Conservation (phyloP, 805 yeast species). For the Yamadazyma kitorensis region DNA sequence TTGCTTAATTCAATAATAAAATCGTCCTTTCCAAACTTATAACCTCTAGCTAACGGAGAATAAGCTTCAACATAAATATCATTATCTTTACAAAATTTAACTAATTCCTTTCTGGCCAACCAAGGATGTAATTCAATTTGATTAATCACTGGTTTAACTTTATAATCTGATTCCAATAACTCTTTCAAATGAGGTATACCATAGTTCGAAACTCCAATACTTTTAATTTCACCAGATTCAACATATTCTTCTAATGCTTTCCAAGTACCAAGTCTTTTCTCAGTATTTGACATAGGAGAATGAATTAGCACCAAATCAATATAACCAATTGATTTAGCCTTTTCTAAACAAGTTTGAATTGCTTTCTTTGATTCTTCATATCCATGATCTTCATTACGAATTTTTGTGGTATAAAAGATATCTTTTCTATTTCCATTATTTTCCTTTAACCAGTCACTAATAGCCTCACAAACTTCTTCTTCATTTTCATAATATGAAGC, state of each 20-base stretch:
- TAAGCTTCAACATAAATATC: slow-evolving; percentile 68
- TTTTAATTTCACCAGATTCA: slow-evolving; percentile 46
- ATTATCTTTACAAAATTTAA: slow-evolving; percentile 51
- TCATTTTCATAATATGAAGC: slow-evolving; percentile 72
- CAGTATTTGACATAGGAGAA: slow-evolving; percentile 45
- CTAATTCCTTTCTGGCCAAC: slow-evolving; percentile 63
- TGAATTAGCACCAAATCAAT: slow-evolving; percentile 46
- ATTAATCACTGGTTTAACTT: slow-evolving; percentile 30
- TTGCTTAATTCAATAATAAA: slow-evolving; percentile 49
- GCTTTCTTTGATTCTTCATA: slow-evolving; percentile 33
- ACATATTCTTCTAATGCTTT: slow-evolving; percentile 75
- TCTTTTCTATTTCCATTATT: slow-evolving; percentile 15
- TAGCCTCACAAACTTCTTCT: slow-evolving; percentile 51
- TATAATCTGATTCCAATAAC: slow-evolving; percentile 18
- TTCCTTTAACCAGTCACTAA: slow-evolving; percentile 44
- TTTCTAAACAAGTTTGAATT: slow-evolving; percentile 26
- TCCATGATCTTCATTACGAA: slow-evolving; percentile 29
- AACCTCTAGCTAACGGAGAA: slow-evolving; percentile 64
- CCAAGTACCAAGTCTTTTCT: slow-evolving; percentile 54
- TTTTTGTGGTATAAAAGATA: slow-evolving; percentile 39
- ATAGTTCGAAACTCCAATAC: slow-evolving; percentile 37
- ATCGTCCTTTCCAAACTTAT: slow-evolving; percentile 46
- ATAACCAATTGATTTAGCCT: slow-evolving; percentile 32
- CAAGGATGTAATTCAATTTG: slow-evolving; percentile 35
- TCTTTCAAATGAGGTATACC: slow-evolving; percentile 24